These are phyloP conservation scores for Alternaria conjuncta DNA, from an alignment of 2,329 filamentous ascomycete species.

Conservation along the genomic window DNA sequence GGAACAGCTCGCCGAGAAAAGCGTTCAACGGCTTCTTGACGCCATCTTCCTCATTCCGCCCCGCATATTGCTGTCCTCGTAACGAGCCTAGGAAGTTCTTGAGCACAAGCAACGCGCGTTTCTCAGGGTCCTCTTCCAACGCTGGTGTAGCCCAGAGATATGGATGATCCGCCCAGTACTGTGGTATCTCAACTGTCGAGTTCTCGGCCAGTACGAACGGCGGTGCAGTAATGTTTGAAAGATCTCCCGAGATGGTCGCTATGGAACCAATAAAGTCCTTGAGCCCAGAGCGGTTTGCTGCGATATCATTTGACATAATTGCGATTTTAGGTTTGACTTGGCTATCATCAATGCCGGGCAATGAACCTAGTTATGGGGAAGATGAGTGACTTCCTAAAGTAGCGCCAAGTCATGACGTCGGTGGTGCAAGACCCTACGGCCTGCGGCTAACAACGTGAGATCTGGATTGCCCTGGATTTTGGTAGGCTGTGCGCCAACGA, in stretches of 20 bases:
- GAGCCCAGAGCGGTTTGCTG: constrained; percentile 38
- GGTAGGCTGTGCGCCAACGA: constrained; percentile 5
- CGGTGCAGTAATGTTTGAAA: constrained; percentile 56
- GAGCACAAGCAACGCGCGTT: constrained; percentile 54
- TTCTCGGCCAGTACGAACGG: constrained; percentile 55
- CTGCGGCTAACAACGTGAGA: not conserved
- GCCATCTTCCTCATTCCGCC: constrained; percentile 50
- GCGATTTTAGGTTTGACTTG: not conserved
- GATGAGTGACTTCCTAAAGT: not conserved
- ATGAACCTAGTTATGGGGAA: constrained; percentile 2
- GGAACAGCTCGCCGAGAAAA: constrained; percentile 57
- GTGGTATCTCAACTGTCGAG: constrained; percentile 55
- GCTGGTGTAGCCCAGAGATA: constrained; percentile 56
- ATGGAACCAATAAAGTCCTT: constrained; percentile 49
- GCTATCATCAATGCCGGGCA: not conserved
- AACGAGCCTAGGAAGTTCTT: constrained; percentile 58
- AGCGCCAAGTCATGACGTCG: constrained; percentile 17
- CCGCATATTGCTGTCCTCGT: constrained; percentile 57
- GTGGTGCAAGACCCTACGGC: not conserved
- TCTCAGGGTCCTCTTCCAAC: constrained; percentile 47
- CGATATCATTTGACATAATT: constrained; percentile 28
- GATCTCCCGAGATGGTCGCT: constrained; percentile 54
- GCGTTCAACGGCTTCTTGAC: constrained; percentile 61
- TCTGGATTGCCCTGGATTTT: not conserved
- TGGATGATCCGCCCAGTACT: constrained; percentile 56